These are phyloP conservation scores for Wickerhamiella shivajii DNA, from an alignment of 805 yeast species.

Conservation along the genomic window DNA sequence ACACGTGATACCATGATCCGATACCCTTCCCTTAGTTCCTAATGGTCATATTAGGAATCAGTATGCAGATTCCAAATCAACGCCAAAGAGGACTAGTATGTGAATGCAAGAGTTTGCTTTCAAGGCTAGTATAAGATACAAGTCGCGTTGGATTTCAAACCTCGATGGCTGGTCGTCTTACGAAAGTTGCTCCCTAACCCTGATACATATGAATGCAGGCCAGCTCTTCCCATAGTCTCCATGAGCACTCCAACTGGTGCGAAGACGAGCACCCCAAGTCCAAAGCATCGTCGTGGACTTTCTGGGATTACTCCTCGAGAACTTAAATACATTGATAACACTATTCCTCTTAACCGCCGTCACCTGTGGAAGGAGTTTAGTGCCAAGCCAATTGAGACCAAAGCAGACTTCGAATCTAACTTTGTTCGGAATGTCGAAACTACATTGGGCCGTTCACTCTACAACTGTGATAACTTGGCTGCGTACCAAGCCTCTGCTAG, in stretches of 20 bases:
- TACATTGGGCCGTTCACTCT: constrained; percentile 76
- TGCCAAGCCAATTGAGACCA: constrained; percentile 34
- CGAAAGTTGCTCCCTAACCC: constrained; percentile 8
- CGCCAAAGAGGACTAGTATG: too few species aligned
- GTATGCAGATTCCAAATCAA: too few species aligned
- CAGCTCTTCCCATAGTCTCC: background rate
- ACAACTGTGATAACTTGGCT: constrained; percentile 83
- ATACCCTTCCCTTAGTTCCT: too few species aligned
- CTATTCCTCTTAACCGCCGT: constrained; percentile 67
- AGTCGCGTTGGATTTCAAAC: too few species aligned
- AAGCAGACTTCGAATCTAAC: constrained; percentile 46
- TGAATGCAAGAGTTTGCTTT: too few species aligned
- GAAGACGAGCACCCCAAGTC: constrained; percentile 2
- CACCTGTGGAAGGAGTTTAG: constrained; percentile 63
- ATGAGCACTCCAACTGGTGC: constrained; percentile 1
- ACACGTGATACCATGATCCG: too few species aligned
- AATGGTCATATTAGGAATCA: too few species aligned
- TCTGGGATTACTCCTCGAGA: constrained; percentile 89
- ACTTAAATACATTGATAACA: constrained; percentile 65
- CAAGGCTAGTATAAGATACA: too few species aligned
- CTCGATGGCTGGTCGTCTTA: background rate
- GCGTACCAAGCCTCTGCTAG: constrained; percentile 83
- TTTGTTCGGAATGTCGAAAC: constrained; percentile 84
- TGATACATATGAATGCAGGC: background rate
- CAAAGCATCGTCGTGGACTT: constrained; percentile 40